Percentiles rank a stretch among this genome's conserved stretches.
phyloP scores from a whole-genome alignment of 208 protist genomes.

The Kentomonas sorsogonicus region DNA sequence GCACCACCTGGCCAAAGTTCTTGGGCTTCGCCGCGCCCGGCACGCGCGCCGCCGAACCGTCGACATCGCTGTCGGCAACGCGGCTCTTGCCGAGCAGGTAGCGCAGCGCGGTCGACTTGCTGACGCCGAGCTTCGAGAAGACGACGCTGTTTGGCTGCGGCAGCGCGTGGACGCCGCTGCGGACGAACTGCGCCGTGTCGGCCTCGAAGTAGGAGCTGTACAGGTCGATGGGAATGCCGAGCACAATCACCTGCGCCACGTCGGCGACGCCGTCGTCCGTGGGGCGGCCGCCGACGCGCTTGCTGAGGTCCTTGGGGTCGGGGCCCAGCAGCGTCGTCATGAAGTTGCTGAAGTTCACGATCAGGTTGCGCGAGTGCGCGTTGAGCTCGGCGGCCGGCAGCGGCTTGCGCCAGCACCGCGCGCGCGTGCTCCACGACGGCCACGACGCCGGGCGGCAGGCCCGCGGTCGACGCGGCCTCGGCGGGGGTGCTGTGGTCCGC shows the following conservation, averaged over 20 bases:
- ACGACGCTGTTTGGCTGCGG: constrained; percentile 88
- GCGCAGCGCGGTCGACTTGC: constrained; percentile 76
- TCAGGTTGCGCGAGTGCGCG: no score
- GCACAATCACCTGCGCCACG: constrained; percentile 75
- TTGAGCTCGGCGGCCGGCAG: no score
- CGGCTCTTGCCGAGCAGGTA: constrained; percentile 60
- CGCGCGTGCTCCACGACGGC: no score
- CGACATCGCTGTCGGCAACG: constrained; percentile 4
- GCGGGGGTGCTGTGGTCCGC: background rate
- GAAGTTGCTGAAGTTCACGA: no score
- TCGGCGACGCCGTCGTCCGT: constrained; percentile 8
- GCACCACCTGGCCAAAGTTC: constrained; percentile 33
- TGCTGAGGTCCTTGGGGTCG: constrained; percentile 5
- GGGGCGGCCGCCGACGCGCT: no score
- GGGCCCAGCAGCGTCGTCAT: constrained; percentile 18
- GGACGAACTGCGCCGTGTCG: constrained; percentile 31
- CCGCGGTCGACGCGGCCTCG: background rate
- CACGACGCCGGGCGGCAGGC: background rate
- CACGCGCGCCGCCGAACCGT: background rate
- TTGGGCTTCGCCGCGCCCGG: constrained; percentile 3
- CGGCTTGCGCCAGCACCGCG: no score
- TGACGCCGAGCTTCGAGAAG: constrained; percentile 81
- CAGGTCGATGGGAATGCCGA: constrained; percentile 66
- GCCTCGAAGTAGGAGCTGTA: constrained; percentile 63
- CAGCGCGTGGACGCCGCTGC: constrained; percentile 58